Evolutionary conservation across 2,329 filamentous ascomycete species (phyloP).

Genomic region (Claviceps africana): DNA sequence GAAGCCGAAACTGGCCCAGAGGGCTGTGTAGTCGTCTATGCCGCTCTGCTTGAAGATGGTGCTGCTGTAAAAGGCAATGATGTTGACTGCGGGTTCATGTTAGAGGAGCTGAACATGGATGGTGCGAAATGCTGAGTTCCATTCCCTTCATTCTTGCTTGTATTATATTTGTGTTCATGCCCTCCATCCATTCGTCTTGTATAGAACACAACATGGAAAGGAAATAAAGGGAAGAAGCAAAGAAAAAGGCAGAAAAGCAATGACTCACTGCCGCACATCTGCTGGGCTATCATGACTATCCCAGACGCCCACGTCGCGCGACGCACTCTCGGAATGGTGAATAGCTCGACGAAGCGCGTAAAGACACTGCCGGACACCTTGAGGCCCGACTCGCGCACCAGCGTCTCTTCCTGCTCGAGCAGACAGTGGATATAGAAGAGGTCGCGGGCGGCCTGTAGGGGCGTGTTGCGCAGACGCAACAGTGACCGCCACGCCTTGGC

Average conservation of each 20-base stretch:
- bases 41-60: conserved; percentile 23
- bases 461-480: conserved; percentile 39
- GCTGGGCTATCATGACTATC: conserved; percentile 53
- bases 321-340: conserved; percentile 42
- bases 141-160: not conserved
- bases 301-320: conserved; percentile 52
- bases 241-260: not conserved
- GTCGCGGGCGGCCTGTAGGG: conserved; percentile 47
- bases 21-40: conserved; percentile 14
- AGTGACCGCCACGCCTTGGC: conserved; percentile 42
- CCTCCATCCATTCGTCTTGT: no score
- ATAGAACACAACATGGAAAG: no score
- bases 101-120: not conserved
- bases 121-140: not conserved
- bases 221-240: no score
- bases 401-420: conserved; percentile 17
- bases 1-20: conserved; percentile 20
- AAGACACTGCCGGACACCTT: conserved; percentile 28
- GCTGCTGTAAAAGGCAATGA: conserved; percentile 12
- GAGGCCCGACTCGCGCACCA: conserved; percentile 16
- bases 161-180: no score
- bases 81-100: conserved; percentile 29
- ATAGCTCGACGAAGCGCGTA: conserved; percentile 39
- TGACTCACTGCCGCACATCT: conserved; percentile 38
- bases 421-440: conserved; percentile 44